Evolutionary conservation across 352 stramenopile genomes (phyloP), one percentile per base, ranked within the genome.

Genomic region (Pseudoperonospora humuli): DNA sequence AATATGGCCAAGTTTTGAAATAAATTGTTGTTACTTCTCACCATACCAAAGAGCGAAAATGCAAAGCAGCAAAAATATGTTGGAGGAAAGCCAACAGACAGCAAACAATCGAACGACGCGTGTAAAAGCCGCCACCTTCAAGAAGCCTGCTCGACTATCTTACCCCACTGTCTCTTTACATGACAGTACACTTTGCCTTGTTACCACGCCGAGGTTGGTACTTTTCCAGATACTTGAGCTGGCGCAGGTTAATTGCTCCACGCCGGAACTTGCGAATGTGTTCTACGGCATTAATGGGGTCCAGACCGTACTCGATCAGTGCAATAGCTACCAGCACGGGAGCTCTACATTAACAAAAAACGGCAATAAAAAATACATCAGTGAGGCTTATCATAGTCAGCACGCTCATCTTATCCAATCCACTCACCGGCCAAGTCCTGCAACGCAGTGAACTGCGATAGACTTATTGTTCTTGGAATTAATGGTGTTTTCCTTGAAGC

Each of bases 361-460:
- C 3, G 42, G 7, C 31, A 41, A 47, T 8, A 23, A 8, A 42
- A n/a, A 19, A 13, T 14, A 20, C n/a, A 39, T 46, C 7, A 63
- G 44, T 29, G 18, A 39, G 23, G 3, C 24, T 18, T 2, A 19
- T 45, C n/a, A n/a, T n/a, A 33, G 29, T 39, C 24, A 53, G 21
- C 4, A 27, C 24, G 0, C 3, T 17, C 7, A 10, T 37, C 15
- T 19, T 7, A 32, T 18, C 5, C 10, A 24, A 24, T n/a, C 33
- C 19, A 75, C 71, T 48, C 52, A 88, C 75, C 96, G 73, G 41
- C 96, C 96, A 25, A 99, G 79, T 1, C 96, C 96, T 2, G 96
- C 96, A 20, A 99, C 93, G 65, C 96, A 99, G 72, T 99, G 96
- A 23, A 98, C 94, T 10, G 95, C 95, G 50, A 99, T 97, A 17